A percentile compares a stretch with the other conserved stretches of the same genome.
phyloP scores from a whole-genome alignment of 2,329 filamentous ascomycete species.

The Aphanocladium album region DNA sequence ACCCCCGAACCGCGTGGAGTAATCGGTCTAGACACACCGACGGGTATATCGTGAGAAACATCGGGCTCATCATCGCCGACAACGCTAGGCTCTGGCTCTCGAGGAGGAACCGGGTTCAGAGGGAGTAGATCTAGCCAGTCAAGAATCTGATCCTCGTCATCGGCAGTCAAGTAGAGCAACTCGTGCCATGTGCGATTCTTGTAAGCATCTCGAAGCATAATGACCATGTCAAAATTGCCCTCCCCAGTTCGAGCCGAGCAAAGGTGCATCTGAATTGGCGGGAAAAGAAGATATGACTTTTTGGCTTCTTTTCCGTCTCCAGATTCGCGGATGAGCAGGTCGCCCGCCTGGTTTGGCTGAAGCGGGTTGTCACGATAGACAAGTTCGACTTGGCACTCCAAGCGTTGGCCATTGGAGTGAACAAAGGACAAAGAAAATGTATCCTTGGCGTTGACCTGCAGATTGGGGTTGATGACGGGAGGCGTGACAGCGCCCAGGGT shows the following conservation, averaged over 20 bases:
- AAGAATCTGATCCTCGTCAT: conserved; percentile 68
- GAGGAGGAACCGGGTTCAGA: conserved; percentile 44
- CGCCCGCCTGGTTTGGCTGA: conserved; percentile 64
- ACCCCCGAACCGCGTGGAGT: not conserved
- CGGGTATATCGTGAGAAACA: not conserved
- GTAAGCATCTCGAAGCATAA: conserved; percentile 76
- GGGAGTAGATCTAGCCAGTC: conserved; percentile 86
- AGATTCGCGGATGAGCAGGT: conserved; percentile 90
- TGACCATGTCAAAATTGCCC: conserved; percentile 62
- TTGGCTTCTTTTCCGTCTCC: conserved; percentile 64
- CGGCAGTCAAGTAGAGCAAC: conserved; percentile 69
- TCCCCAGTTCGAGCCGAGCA: conserved; percentile 79
- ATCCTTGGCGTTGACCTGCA: conserved; percentile 85
- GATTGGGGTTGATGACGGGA: conserved; percentile 66
- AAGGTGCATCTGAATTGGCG: conserved; percentile 68
- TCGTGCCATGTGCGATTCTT: conserved; percentile 74
- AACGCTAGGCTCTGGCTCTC: conserved; percentile 30
- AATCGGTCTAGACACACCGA: conserved; percentile 1
- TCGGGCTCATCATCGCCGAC: conserved; percentile 21
- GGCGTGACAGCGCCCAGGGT: conserved; percentile 67
- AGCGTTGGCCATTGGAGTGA: conserved; percentile 84
- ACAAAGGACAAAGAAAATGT: conserved; percentile 78
- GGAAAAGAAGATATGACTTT: conserved; percentile 78
- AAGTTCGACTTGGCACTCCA: conserved; percentile 85
- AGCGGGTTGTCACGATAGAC: conserved; percentile 75